Evolutionary conservation across 108 stramenopile genomes (phyloP).

Genomic region (Fistulifera pelliculosa): DNA sequence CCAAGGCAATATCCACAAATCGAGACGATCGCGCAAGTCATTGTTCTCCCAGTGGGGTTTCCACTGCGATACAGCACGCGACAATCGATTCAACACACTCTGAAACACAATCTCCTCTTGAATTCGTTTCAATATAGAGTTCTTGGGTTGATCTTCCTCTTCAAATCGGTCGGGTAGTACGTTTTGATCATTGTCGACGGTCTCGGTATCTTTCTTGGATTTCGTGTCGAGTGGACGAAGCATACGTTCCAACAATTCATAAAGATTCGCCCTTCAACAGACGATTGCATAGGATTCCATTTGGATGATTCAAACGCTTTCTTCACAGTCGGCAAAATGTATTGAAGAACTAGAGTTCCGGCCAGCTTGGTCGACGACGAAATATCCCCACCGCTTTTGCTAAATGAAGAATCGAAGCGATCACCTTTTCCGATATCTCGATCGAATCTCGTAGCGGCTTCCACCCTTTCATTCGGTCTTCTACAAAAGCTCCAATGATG

Average conservation of each 20-base stretch:
- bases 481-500: slow-evolving; percentile 45
- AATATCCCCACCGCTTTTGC: slow-evolving; percentile 14
- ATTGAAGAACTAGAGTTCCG: background rate
- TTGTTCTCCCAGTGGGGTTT: slow-evolving; percentile 33
- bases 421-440: slow-evolving; percentile 17
- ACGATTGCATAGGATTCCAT: slow-evolving; percentile 55
- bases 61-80: slow-evolving; percentile 35
- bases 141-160: background rate
- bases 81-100: background rate
- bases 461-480: slow-evolving; percentile 32
- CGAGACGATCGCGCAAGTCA: slow-evolving; percentile 23
- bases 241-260: slow-evolving; percentile 24
- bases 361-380: slow-evolving; percentile 15
- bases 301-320: slow-evolving; percentile 40
- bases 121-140: slow-evolving; percentile 8
- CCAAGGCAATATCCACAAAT: slow-evolving; percentile 79
- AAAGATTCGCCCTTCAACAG: slow-evolving; percentile 39
- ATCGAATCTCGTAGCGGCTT: slow-evolving; percentile 30
- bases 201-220: no score
- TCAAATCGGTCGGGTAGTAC: slow-evolving; percentile 1
- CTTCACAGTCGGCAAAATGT: slow-evolving; percentile 44
- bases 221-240: no score
- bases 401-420: slow-evolving; percentile 20
- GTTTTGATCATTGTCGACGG: slow-evolving; percentile 20
- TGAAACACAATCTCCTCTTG: slow-evolving; percentile 11